Base-by-base conservation (phyloP, 441 rosid species). In the Brassica hybrid region DNA sequence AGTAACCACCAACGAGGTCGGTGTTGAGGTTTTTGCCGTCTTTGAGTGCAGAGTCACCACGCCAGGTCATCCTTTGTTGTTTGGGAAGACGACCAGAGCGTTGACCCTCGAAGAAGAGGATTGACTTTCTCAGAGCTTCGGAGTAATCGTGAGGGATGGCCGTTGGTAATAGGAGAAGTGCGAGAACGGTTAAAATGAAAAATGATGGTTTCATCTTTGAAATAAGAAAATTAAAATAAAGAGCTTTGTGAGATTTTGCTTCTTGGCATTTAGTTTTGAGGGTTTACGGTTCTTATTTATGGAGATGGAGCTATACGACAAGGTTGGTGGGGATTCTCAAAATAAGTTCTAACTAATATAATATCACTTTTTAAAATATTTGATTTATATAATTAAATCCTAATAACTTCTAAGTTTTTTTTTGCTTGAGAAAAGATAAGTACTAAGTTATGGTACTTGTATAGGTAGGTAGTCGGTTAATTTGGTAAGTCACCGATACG, bases 81-180 rank as follows among this genome's bases (percentile, higher is more conserved):
- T 32, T 82, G 0, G 98, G 97, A 69, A 94, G 75, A 76, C 27
- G 79, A 2, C 98, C 99, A 2, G 99, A 94, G 45, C 99, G 88
- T 45, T 94, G 99, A 64, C 99, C 99, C 60, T 91, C 94, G 77
- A 95, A 95, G 85, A 95, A 95, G 38, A 95, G 88, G 72, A 93
- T 91, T 13, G 97, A 86, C 75, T 95, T 93, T 48, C 86, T 81
- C 57, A 94, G 83, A 54, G 99, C 99, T 16, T 89, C 96, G 3
- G 62, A 65, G 77, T 92, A 94, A 71, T 91, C 86, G 59, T 84
- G 98, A 65, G 80, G 17, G 3, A 60, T 60, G 43, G 61, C 83
- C 64, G 65, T 32, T 68, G 75, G 81, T 50, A 48, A 9, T 12
- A 38, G 19, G 38, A 71, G 41, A 65, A 75, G 65, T n/a, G 12